Conservation (phyloP, 2,329 filamentous ascomycete species). For the Fusarium stilboides region DNA sequence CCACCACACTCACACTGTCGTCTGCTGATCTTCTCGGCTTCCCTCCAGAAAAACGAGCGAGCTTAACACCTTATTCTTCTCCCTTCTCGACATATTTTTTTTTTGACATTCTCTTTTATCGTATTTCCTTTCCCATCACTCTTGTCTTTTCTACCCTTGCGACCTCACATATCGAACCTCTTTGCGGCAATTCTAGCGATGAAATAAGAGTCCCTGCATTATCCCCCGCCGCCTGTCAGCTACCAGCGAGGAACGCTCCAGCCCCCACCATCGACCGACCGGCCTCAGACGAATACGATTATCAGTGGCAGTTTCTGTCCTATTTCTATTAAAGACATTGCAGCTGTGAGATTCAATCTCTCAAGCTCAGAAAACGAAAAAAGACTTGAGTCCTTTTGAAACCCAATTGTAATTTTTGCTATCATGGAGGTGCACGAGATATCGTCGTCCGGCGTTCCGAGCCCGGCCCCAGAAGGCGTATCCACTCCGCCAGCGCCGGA, state of each 20-base stretch:
- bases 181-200: slow-evolving; percentile 33
- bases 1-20: slow-evolving; percentile 43
- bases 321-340: slow-evolving; percentile 1
- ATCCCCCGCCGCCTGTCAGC: slow-evolving; percentile 24
- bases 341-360: not conserved
- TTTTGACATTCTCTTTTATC: slow-evolving; percentile 26
- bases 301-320: slow-evolving; percentile 1
- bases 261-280: slow-evolving; percentile 36
- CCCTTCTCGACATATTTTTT: slow-evolving; percentile 28
- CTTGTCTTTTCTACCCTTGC: slow-evolving; percentile 5
- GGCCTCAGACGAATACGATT: slow-evolving; percentile 21
- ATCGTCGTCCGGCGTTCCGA: slow-evolving; percentile 45
- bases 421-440: slow-evolving; percentile 49
- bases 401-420: slow-evolving; percentile 4
- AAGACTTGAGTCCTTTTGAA: not conserved
- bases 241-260: slow-evolving; percentile 36
- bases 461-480: slow-evolving; percentile 46
- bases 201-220: slow-evolving; percentile 44
- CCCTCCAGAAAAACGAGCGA: slow-evolving; percentile 31
- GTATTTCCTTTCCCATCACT: slow-evolving; percentile 10
- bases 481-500: slow-evolving; percentile 50
- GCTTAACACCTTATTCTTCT: slow-evolving; percentile 29
- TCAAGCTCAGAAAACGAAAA: not conserved
- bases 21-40: slow-evolving; percentile 47
- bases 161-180: slow-evolving; percentile 8